Evolutionary conservation across 164 flowering plant species (phyloP).

Genomic region (Macadamia integrifolia): DNA sequence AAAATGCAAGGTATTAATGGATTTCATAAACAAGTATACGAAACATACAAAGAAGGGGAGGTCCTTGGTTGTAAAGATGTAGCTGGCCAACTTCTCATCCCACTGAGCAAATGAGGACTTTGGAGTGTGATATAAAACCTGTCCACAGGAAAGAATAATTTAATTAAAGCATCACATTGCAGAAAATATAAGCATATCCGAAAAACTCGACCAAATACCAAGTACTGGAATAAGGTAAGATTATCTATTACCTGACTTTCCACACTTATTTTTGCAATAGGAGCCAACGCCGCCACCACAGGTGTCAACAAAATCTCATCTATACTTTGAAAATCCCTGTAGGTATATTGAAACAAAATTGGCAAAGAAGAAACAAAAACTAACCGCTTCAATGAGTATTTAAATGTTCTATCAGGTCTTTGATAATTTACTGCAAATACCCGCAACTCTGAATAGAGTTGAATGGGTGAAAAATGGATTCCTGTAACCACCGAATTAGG

Average conservation of each 20-base stretch:
- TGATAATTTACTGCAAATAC: too few species aligned
- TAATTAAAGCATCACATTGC: conserved; percentile 1
- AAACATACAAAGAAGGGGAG: conserved; percentile 93
- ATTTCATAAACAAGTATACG: background rate
- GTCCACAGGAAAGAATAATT: conserved; percentile 13
- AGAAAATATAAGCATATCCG: conserved; percentile 1
- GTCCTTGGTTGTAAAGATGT: conserved; percentile 65
- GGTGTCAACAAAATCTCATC: conserved; percentile 64
- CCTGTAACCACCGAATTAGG: too few species aligned
- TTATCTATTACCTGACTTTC: conserved; percentile 76
- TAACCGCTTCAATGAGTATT: too few species aligned
- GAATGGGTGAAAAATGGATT: too few species aligned
- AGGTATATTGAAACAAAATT: background rate
- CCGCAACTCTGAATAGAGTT: too few species aligned
- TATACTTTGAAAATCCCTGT: conserved; percentile 71
- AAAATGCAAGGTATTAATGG: background rate
- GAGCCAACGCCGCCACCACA: conserved; percentile 55
- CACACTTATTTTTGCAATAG: conserved; percentile 65
- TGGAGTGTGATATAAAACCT: conserved; percentile 92
- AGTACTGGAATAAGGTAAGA: conserved; percentile 1
- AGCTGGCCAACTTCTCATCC: conserved; percentile 60
- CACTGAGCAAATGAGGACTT: conserved; percentile 77
- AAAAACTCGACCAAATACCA: background rate
- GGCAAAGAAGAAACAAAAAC: too few species aligned
- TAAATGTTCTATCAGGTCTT: too few species aligned